Evolutionary conservation across 768 basidiomycete species (phyloP).

Genomic region (Lentinus tigrinus): DNA sequence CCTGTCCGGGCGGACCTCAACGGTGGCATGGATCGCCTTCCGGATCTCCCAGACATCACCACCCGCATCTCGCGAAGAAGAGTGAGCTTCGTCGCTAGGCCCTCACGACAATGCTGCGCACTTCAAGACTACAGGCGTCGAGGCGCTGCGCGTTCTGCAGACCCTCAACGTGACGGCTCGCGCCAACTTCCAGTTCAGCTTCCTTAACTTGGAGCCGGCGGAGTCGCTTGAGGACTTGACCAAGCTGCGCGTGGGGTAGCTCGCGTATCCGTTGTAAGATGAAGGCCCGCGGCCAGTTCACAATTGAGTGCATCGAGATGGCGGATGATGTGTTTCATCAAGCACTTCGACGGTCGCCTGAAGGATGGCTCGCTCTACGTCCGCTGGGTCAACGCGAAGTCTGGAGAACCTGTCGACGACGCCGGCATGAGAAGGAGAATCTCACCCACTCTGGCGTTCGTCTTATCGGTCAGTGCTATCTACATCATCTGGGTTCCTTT

Average conservation of each 20-base stretch:
- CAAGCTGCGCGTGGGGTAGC: conserved; percentile 92
- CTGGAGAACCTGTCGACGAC: conserved; percentile 92
- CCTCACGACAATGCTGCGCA: conserved; percentile 93
- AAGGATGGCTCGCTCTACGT: conserved; percentile 92
- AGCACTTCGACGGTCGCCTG: conserved; percentile 96
- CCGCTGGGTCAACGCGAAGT: conserved; percentile 97
- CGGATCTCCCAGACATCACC: conserved; percentile 92
- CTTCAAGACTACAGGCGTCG: conserved; percentile 85
- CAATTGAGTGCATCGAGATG: conserved; percentile 98
- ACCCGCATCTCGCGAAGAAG: conserved; percentile 85
- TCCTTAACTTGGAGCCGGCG: conserved; percentile 80
- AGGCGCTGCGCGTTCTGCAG: conserved; percentile 90
- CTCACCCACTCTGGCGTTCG: conserved; percentile 89
- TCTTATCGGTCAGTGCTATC: conserved; percentile 72
- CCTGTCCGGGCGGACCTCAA: conserved; percentile 99
- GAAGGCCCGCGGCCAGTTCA: conserved; percentile 96
- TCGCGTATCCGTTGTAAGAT: conserved; percentile 99
- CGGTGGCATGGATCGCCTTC: conserved; percentile 96
- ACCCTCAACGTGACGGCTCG: conserved; percentile 92
- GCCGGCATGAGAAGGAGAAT: conserved; percentile 93
- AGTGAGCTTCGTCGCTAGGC: conserved; percentile 92
- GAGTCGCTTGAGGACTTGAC: conserved; percentile 71
- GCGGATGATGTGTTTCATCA: conserved; percentile 99
- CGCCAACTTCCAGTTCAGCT: conserved; percentile 96
- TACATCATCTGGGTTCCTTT: neutral